A percentile compares a stretch with the other conserved stretches of the same genome.
Evolutionary conservation across 2,329 filamentous ascomycete genomes (phyloP).

Genomic region (Chaetoscypha palmicola): DNA sequence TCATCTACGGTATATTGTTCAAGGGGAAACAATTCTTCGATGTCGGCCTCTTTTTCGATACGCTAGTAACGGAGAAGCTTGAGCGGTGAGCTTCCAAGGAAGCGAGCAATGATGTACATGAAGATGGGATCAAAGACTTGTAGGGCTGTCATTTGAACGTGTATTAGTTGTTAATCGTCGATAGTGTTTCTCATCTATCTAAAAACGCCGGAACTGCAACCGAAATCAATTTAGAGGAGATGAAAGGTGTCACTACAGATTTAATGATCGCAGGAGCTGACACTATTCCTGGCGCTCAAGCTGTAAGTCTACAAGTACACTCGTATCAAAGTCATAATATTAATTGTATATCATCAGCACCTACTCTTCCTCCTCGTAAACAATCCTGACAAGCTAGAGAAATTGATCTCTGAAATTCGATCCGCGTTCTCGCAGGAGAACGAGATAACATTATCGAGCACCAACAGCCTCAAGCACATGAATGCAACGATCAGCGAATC

Average conservation of each 20-base stretch:
- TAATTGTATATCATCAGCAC: background rate
- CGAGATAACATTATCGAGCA: constrained; percentile 6
- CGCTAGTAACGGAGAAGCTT: background rate
- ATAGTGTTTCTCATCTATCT: constrained; percentile 1
- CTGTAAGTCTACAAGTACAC: constrained; percentile 6
- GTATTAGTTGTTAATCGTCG: background rate
- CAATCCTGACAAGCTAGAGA: constrained; percentile 5
- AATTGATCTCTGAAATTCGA: constrained; percentile 6
- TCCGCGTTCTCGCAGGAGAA: constrained; percentile 4
- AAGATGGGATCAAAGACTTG: background rate
- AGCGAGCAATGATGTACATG: background rate
- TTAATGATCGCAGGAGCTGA: constrained; percentile 15
- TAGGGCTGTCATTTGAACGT: background rate
- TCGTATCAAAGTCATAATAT: background rate
- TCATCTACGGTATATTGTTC: background rate
- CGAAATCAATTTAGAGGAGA: constrained; percentile 8
- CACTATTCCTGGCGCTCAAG: constrained; percentile 11
- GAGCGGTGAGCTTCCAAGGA: background rate
- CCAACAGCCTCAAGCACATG: constrained; percentile 5
- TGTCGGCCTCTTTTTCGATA: background rate
- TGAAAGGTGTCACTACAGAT: constrained; percentile 3
- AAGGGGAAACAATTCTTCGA: background rate
- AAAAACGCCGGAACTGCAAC: no score
- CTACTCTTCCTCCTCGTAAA: no score
- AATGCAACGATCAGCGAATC: constrained; percentile 10